These are phyloP conservation scores for Xylaria sp. DNA, from an alignment of 2,329 filamentous ascomycete species.

Conservation along the genomic window DNA sequence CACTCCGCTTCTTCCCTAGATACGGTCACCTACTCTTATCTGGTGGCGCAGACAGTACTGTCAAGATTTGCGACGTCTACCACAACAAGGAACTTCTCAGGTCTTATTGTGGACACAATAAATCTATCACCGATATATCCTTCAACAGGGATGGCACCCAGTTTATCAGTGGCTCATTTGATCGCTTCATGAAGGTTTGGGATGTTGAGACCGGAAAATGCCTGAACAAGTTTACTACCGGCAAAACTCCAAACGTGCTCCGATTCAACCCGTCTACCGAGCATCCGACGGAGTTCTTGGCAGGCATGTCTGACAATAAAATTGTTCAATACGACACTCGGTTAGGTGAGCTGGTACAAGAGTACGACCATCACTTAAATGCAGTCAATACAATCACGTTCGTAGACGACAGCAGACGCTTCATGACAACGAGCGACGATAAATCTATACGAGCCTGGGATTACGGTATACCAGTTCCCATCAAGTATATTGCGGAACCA, in stretches of 20 bases:
- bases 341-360: constrained; percentile 81
- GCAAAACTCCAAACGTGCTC: constrained; percentile 93
- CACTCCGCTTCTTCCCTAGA: constrained; percentile 84
- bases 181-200: constrained; percentile 97
- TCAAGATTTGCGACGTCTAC: constrained; percentile 95
- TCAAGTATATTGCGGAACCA: constrained; percentile 93
- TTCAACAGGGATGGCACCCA: constrained; percentile 84
- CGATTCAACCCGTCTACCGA: constrained; percentile 86
- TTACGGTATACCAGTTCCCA: constrained; percentile 96
- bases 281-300: constrained; percentile 86
- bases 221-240: constrained; percentile 85
- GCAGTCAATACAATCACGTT: constrained; percentile 98
- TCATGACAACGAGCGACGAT: constrained; percentile 98
- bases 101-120: constrained; percentile 89
- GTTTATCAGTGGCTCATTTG: constrained; percentile 91
- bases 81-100: constrained; percentile 87
- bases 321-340: constrained; percentile 96
- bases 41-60: constrained; percentile 85
- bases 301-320: constrained; percentile 98
- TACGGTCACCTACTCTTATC: constrained; percentile 90
- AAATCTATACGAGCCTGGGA: constrained; percentile 97
- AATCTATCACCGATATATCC: constrained; percentile 86
- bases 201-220: constrained; percentile 95
- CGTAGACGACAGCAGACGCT: constrained; percentile 90
- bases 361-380: constrained; percentile 98